Evolutionary conservation across 495 filamentous ascomycete species (phyloP), one percentile per base, ranked within the genome.

Genomic region (Cercophora samala): DNA sequence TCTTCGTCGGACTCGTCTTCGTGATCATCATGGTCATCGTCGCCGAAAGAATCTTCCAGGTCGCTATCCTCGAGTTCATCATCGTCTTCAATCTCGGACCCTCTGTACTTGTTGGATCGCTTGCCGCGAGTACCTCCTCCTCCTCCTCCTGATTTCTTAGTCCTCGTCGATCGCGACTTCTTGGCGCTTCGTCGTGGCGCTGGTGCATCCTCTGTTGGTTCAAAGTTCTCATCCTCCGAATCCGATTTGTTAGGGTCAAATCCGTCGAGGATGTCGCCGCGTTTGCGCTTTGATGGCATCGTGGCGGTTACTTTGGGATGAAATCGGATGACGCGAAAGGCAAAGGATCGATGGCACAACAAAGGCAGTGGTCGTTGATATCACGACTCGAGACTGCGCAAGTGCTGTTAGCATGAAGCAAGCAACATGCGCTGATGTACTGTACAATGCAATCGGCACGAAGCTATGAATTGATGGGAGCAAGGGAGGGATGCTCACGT

Each of bases 221-320:
- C 83, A 76, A 91, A 96, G 74, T 92, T 91, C 56, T 89, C 88
- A 69, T 97, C 93, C 56, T 92, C 87, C 0, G 92, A 86, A 71
- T 97, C 93, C 56, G 92, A 95, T 73, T 91, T 90, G 79, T 88
- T 93, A 23, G 88, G 89, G 75, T 92, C 91, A 70, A 94, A 85
- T 68, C 85, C 86, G 64, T 91, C 89, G 67, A 89, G 76, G 17
- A 77, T 68, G 58, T 78, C 77, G 51, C 76, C 77, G 51, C 76
- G 65, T 77, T 89, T 90, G 66, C 92, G 86, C 78, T 95, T 95
- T 4, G 66, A 24, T 3, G 66, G 63, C 74, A 76, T 76, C 21
- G 61, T 64, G 60, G n/a, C 26, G 1, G 23, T 18, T 18, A 15
- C 58, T 23, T 46, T 46, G 3, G 6, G 15, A 46, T 46, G 37